Percentiles rank a stretch among this genome's conserved stretches.
phyloP scores from a whole-genome alignment of 2,329 filamentous ascomycete species.

The Thelonectria olida region DNA sequence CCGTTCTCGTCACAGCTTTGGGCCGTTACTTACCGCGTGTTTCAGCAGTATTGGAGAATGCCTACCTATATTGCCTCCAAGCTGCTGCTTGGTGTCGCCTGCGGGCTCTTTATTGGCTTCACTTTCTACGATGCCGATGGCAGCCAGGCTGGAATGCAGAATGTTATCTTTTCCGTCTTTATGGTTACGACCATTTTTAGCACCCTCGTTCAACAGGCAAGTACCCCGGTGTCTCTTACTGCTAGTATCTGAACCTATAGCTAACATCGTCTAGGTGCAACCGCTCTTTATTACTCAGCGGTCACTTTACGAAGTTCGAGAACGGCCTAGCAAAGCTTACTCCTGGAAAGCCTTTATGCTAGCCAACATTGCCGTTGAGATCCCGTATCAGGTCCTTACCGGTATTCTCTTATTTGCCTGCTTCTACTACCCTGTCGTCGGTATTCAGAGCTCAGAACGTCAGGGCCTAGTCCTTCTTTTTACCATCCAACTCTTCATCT shows the following conservation, averaged over 20 bases:
- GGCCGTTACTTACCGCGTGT: constrained; percentile 64
- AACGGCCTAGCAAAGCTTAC: constrained; percentile 78
- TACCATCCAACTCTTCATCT: constrained; percentile 73
- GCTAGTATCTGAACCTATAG: too few relatives aligned
- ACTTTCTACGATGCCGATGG: constrained; percentile 68
- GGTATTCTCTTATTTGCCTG: constrained; percentile 70
- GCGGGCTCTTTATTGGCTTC: constrained; percentile 78
- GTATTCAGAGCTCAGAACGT: constrained; percentile 59
- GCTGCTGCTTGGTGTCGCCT: constrained; percentile 65
- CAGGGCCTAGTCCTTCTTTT: constrained; percentile 74
- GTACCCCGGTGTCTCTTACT: too few relatives aligned
- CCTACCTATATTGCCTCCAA: constrained; percentile 83
- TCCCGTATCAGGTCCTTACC: constrained; percentile 74
- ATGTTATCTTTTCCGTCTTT: constrained; percentile 79
- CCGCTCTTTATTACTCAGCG: constrained; percentile 80
- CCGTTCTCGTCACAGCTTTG: constrained; percentile 73
- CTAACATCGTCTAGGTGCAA: constrained; percentile 63
- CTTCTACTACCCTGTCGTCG: constrained; percentile 74
- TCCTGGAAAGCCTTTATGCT: constrained; percentile 79
- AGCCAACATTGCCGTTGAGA: constrained; percentile 76
- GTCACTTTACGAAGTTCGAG: constrained; percentile 80
- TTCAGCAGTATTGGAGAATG: constrained; percentile 86
- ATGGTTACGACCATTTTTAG: constrained; percentile 80
- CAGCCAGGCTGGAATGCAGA: constrained; percentile 75
- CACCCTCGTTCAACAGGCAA: constrained; percentile 71